Evolutionary conservation across 2,329 filamentous ascomycete genomes (phyloP).

Genomic region (Clarireedia homoeocarpa): DNA sequence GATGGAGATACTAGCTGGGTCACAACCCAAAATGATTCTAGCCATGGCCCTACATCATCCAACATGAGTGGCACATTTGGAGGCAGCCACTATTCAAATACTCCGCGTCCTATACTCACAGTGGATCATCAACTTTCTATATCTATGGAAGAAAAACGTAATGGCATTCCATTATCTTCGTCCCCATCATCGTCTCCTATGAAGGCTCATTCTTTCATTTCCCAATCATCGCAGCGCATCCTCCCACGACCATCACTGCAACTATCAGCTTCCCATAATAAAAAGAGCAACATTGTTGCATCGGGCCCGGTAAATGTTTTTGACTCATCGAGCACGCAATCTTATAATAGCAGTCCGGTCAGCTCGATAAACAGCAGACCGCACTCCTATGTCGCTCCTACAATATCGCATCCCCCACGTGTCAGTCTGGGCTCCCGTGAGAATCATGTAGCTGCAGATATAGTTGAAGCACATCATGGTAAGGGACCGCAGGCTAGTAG

Average conservation of each 20-base stretch:
- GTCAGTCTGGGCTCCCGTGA: no score
- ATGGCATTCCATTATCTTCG: neutral
- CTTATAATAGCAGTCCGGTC: neutral
- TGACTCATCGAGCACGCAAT: neutral
- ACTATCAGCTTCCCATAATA: neutral
- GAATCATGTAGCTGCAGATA: no score
- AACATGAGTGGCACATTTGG: neutral
- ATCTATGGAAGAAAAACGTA: neutral
- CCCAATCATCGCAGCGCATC: neutral
- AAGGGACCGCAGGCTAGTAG: no score
- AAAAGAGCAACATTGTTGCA: neutral
- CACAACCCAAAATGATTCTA: conserved; percentile 2
- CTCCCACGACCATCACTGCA: neutral
- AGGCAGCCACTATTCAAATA: no score
- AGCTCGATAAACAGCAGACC: neutral
- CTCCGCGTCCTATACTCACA: no score
- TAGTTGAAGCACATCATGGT: no score
- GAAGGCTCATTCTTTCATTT: neutral
- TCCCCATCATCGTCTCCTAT: neutral
- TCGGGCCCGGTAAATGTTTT: neutral
- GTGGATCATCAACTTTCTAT: no score
- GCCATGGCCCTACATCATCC: neutral
- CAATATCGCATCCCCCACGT: neutral
- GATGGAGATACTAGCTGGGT: conserved; percentile 5
- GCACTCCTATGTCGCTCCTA: neutral